Conservation (phyloP, 345 rosid species). For the Citrus maxima region DNA sequence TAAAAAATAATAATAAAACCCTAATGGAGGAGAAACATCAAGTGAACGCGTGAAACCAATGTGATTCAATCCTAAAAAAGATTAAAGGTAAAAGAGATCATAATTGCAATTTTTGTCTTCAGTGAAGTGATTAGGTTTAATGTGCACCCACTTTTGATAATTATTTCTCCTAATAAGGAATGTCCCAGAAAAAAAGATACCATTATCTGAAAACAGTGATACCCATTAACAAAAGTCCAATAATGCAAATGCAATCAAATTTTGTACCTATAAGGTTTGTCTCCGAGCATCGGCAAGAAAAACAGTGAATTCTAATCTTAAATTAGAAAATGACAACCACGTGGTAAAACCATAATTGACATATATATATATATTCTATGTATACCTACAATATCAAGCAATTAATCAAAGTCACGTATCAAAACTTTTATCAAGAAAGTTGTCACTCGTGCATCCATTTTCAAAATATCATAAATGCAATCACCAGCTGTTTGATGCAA, state of each 20-base stretch:
- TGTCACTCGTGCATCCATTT: neutral
- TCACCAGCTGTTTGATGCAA: neutral
- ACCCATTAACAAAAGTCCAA: neutral
- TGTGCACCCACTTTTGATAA: neutral
- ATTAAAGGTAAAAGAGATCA: neutral
- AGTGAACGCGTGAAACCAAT: neutral
- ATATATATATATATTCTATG: neutral
- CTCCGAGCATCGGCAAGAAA: neutral
- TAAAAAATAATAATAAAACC: too few relatives aligned
- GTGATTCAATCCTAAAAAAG: neutral
- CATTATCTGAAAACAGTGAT: neutral
- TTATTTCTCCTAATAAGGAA: neutral
- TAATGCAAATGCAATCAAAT: neutral
- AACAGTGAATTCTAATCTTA: neutral
- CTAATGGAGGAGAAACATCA: too few relatives aligned
- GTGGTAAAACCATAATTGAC: neutral
- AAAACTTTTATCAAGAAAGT: too few relatives aligned
- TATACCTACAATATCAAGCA: neutral
- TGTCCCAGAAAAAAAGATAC: too few relatives aligned
- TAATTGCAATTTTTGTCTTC: neutral
- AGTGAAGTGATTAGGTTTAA: neutral
- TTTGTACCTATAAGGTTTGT: neutral
- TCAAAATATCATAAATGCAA: neutral
- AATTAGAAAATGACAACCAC: neutral
- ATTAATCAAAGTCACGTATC: neutral